A percentile compares a stretch with the other conserved stretches of the same genome.
Conservation (phyloP, 169 alveolate genomes). For the Plasmodium falciparum region DNA sequence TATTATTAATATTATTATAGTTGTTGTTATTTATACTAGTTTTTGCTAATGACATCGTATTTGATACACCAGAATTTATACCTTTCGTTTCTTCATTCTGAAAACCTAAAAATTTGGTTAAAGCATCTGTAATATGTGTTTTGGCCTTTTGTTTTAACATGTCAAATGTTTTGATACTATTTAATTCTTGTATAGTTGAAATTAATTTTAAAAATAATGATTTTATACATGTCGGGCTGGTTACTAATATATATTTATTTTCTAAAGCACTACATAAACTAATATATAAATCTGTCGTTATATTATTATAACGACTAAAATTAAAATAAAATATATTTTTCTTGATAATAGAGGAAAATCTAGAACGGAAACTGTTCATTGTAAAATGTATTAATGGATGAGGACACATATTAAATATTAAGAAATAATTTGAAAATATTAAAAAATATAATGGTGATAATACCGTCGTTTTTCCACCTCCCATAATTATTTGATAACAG, state of each 20-base stretch:
- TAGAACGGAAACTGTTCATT: constrained; percentile 87
- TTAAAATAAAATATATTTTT: constrained; percentile 87
- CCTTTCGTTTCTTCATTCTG: constrained; percentile 69
- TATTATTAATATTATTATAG: not conserved
- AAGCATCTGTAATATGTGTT: constrained; percentile 81
- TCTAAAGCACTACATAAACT: constrained; percentile 90
- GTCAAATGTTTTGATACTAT: constrained; percentile 77
- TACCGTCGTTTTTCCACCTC: constrained; percentile 95
- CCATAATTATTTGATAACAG: constrained; percentile 96
- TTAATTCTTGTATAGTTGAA: constrained; percentile 87
- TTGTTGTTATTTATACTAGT: not conserved
- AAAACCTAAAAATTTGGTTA: constrained; percentile 83
- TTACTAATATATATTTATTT: constrained; percentile 88
- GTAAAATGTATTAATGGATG: constrained; percentile 91
- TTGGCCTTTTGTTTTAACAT: constrained; percentile 78
- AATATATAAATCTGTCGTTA: constrained; percentile 87
- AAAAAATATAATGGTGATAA: constrained; percentile 83
- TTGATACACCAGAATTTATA: constrained; percentile 4
- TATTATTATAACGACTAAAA: constrained; percentile 86
- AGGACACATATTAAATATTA: constrained; percentile 90
- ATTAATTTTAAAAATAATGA: constrained; percentile 89
- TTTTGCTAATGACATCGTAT: not conserved
- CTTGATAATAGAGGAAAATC: constrained; percentile 89
- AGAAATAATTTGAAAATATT: constrained; percentile 79
- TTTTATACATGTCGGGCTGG: constrained; percentile 93